A percentile compares a stretch with the other conserved stretches of the same genome.
Conservation (phyloP, 2,329 filamentous ascomycete species). For the Endoconidiophora laricicola region DNA sequence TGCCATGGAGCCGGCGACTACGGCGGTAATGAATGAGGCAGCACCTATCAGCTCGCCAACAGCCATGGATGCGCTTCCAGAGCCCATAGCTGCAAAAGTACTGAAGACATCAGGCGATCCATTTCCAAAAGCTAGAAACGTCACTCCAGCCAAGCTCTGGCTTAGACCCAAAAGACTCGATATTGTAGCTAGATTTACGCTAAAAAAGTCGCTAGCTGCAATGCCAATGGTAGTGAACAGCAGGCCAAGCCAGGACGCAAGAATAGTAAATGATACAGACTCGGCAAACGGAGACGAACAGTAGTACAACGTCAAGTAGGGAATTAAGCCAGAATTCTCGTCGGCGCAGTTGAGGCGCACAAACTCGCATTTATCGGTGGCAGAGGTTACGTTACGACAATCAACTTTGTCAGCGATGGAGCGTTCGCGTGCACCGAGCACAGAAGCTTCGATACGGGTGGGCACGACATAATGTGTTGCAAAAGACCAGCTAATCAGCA, state of each 20-base stretch:
- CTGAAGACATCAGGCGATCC: slow-evolving; percentile 97
- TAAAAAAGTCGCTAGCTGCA: slow-evolving; percentile 96
- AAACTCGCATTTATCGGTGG: slow-evolving; percentile 71
- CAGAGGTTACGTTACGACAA: slow-evolving; percentile 66
- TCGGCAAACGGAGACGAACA: slow-evolving; percentile 54
- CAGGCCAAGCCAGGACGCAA: slow-evolving; percentile 70
- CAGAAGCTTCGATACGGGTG: not conserved
- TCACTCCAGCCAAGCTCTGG: slow-evolving; percentile 90
- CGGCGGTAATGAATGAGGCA: slow-evolving; percentile 87
- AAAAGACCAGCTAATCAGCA: slow-evolving; percentile 6
- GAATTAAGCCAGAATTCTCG: slow-evolving; percentile 76
- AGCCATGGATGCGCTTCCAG: slow-evolving; percentile 90
- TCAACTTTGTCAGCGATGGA: slow-evolving; percentile 19
- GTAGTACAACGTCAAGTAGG: slow-evolving; percentile 84
- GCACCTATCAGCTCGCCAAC: slow-evolving; percentile 90
- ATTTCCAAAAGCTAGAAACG: slow-evolving; percentile 92
- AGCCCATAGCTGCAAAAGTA: slow-evolving; percentile 94
- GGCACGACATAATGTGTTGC: not conserved
- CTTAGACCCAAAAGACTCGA: slow-evolving; percentile 78
- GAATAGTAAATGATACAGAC: slow-evolving; percentile 59
- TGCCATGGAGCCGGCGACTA: slow-evolving; percentile 94
- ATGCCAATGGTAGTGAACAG: slow-evolving; percentile 96
- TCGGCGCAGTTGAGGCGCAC: slow-evolving; percentile 67
- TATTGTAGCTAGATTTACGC: slow-evolving; percentile 88
- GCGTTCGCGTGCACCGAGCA: not conserved